Conservation (phyloP, 306 rosid genomes). For the Myrica gale region DNA sequence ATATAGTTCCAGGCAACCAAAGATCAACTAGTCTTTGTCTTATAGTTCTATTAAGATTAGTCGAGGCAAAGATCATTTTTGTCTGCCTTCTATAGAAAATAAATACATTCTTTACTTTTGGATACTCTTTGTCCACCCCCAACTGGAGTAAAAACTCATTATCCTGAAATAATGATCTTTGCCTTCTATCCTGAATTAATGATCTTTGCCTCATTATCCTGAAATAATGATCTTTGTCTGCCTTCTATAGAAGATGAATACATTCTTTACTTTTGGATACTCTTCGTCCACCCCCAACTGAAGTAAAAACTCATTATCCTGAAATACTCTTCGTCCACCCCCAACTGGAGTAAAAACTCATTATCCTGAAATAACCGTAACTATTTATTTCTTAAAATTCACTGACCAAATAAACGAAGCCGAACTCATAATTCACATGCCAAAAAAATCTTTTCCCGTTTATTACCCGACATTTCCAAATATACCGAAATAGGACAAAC, state of each 20-base stretch:
- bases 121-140: background rate
- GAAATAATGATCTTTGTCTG: too few species aligned
- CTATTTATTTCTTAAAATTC: background rate
- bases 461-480: background rate
- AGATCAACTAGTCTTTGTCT: background rate
- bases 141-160: too few species aligned
- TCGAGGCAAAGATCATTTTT: background rate
- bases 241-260: too few species aligned
- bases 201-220: too few species aligned
- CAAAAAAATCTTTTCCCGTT: too few species aligned
- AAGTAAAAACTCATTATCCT: too few species aligned
- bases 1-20: background rate
- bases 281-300: too few species aligned
- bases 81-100: background rate
- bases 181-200: too few species aligned
- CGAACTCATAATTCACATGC: background rate
- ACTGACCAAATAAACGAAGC: background rate
- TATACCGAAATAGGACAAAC: background rate
- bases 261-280: too few species aligned
- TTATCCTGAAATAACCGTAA: background rate
- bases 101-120: background rate
- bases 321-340: background rate
- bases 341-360: background rate
- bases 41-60: background rate
- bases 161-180: too few species aligned